Percentiles rank a stretch among this genome's conserved stretches.
Evolutionary conservation across 2,329 filamentous ascomycete species (phyloP).

Genomic region (Nemania bipapillata): DNA sequence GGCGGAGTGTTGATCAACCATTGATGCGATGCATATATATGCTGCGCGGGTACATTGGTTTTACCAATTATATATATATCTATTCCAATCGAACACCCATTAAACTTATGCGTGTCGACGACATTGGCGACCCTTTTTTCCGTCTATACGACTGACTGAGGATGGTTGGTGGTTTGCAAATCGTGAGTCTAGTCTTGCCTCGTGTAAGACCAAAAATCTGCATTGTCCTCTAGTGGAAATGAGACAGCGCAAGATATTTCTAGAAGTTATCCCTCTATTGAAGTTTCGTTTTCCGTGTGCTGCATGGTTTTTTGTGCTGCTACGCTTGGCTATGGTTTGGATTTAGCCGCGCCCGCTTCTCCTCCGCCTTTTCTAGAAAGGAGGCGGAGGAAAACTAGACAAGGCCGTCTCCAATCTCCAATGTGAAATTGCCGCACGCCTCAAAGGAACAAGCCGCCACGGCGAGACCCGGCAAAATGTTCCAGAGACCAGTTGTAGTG

Average conservation of each 20-base stretch:
- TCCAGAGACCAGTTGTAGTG: constrained; percentile 3
- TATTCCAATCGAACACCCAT: neutral
- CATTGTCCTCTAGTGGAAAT: neutral
- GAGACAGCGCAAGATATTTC: neutral
- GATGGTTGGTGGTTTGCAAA: too few relatives aligned
- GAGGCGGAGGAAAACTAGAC: constrained; percentile 20
- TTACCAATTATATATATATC: constrained; percentile 5
- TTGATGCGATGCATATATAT: neutral
- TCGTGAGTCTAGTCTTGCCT: neutral
- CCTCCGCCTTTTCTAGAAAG: constrained; percentile 21
- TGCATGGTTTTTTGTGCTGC: constrained; percentile 8
- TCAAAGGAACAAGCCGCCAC: constrained; percentile 7
- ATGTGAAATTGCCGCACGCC: constrained; percentile 15
- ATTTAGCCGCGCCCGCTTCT: constrained; percentile 35
- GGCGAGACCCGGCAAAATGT: constrained; percentile 34
- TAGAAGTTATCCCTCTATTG: neutral
- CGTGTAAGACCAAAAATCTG: neutral
- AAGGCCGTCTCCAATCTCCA: constrained; percentile 12
- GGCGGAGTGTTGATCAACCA: neutral
- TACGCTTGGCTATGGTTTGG: constrained; percentile 19
- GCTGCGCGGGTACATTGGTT: neutral
- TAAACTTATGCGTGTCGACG: neutral
- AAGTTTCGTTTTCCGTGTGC: neutral
- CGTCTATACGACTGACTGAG: too few relatives aligned
- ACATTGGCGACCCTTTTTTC: too few relatives aligned